Conservation (phyloP, 352 stramenopile genomes). For the Globisporangium polare region DNA sequence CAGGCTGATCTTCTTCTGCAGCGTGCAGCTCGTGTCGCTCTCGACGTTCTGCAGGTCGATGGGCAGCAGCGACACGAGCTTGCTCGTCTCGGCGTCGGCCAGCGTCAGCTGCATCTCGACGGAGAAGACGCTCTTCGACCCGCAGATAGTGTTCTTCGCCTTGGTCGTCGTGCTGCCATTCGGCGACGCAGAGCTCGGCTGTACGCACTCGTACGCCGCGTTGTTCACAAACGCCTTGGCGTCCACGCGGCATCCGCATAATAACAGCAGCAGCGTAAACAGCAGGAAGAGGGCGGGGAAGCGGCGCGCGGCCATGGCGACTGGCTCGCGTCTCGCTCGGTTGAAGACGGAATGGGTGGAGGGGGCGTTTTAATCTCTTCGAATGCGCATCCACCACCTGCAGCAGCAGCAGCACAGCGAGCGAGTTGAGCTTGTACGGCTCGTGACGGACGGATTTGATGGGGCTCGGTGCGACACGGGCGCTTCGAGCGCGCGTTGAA, state of each 20-base stretch:
- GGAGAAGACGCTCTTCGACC: conserved; percentile 12
- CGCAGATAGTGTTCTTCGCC: conserved; percentile 6
- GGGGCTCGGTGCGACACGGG: conserved; percentile 4
- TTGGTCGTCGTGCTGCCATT: not conserved
- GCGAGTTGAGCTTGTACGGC: too few species aligned
- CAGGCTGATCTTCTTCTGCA: conserved; percentile 18
- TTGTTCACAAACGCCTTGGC: conserved; percentile 22
- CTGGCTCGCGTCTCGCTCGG: not conserved
- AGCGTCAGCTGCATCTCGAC: conserved; percentile 18
- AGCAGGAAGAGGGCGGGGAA: not conserved
- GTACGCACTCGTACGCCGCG: conserved; percentile 14
- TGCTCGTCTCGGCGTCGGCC: conserved; percentile 6
- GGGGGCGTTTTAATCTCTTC: conserved; percentile 7
- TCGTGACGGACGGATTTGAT: not conserved
- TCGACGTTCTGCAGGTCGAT: conserved; percentile 11
- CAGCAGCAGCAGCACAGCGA: not conserved
- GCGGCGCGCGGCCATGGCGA: not conserved
- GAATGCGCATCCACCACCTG: conserved; percentile 8
- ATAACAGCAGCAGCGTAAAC: not conserved
- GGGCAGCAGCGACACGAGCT: conserved; percentile 9
- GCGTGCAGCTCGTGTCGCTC: conserved; percentile 17
- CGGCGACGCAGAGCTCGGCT: not conserved
- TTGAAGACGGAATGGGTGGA: conserved; percentile 3
- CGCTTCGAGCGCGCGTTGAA: conserved; percentile 1
- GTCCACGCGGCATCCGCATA: not conserved